phyloP scores from a whole-genome alignment of 768 basidiomycete genomes.

The Auricularia cornea region DNA sequence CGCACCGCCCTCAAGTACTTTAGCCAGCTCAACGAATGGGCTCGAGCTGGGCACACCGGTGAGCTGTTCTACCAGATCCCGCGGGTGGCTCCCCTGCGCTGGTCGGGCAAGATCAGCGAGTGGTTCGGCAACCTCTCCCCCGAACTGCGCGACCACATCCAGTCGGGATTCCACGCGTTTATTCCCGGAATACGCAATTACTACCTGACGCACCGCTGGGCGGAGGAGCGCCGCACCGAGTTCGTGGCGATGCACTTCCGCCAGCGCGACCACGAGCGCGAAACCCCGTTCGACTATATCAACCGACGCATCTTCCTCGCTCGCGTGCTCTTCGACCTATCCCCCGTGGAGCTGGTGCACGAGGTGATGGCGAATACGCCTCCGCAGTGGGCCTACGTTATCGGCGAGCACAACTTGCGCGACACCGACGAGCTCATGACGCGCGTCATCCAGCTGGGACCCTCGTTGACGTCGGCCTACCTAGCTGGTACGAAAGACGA shows the following conservation, averaged over 20 bases:
- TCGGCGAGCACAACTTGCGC: not conserved
- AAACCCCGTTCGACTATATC: not conserved
- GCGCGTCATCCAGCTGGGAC: not conserved
- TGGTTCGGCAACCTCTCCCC: not conserved
- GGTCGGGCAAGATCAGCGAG: not conserved
- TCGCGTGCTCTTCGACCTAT: not conserved
- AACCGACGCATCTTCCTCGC: not conserved
- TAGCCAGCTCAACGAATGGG: not conserved
- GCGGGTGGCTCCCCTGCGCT: not conserved
- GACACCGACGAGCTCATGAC: not conserved
- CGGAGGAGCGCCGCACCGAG: not conserved
- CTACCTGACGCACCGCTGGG: not conserved
- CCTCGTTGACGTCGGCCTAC: not conserved
- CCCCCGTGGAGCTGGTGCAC: not conserved
- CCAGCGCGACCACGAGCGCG: not conserved
- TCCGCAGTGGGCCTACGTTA: not conserved
- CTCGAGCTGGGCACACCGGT: not conserved
- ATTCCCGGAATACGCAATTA: not conserved
- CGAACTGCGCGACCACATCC: not conserved
- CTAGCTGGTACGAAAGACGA: not conserved
- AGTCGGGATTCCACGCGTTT: not conserved
- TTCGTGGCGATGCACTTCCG: not conserved
- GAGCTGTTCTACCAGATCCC: not conserved
- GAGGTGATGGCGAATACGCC: not conserved
- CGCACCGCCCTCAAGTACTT: not conserved